These are phyloP conservation scores for Aquilaria sinensis DNA, from an alignment of 345 rosid species.

Conservation along the genomic window DNA sequence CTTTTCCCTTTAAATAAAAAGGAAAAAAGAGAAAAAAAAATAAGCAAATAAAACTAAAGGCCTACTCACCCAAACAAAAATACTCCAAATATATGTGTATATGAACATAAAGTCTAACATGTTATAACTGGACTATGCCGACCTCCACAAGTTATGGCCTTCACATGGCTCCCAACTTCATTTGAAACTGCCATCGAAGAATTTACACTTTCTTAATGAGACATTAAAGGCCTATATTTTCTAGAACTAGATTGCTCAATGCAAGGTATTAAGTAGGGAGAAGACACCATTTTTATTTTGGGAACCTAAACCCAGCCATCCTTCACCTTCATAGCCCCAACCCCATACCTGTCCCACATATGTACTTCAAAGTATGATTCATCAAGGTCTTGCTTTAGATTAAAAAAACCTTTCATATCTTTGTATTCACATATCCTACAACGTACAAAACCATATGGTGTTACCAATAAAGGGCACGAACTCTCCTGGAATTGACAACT, in stretches of 20 bases:
- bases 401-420: slow-evolving; percentile 55
- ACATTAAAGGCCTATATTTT: slow-evolving; percentile 34
- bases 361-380: slow-evolving; percentile 72
- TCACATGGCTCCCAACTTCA: slow-evolving; percentile 48
- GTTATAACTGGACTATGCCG: slow-evolving; percentile 79
- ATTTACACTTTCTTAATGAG: slow-evolving; percentile 37
- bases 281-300: slow-evolving; percentile 70
- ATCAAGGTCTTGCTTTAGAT: slow-evolving; percentile 53
- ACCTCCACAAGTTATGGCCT: slow-evolving; percentile 79
- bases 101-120: slow-evolving; percentile 33
- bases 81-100: too few relatives aligned
- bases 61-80: background rate
- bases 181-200: slow-evolving; percentile 29
- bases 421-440: slow-evolving; percentile 44
- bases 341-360: slow-evolving; percentile 98
- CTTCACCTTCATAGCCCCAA: slow-evolving; percentile 98
- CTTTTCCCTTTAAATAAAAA: too few relatives aligned
- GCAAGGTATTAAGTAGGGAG: slow-evolving; percentile 76
- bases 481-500: slow-evolving; percentile 20
- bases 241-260: slow-evolving; percentile 37
- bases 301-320: slow-evolving; percentile 86
- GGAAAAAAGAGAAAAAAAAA: too few relatives aligned
- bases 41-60: too few relatives aligned
- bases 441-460: slow-evolving; percentile 51
- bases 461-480: slow-evolving; percentile 32